Conservation (phyloP, 1,139 yeast species). For the Pichia inconspicua region DNA sequence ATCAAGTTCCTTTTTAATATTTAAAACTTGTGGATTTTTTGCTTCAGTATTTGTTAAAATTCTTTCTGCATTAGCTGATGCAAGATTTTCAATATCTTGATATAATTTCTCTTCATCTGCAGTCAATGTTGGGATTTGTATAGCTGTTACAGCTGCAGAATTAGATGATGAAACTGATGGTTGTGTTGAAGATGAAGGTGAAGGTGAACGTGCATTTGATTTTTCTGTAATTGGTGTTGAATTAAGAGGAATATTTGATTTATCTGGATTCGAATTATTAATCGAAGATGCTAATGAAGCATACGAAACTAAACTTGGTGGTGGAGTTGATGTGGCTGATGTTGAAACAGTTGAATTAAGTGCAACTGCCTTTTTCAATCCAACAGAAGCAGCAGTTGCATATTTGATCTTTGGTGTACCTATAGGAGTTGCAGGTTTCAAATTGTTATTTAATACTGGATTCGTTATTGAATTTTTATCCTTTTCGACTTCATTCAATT, state of each 20-base stretch:
- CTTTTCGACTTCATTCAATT: not conserved
- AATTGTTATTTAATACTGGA: conserved; percentile 11
- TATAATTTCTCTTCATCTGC: not conserved
- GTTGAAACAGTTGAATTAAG: not conserved
- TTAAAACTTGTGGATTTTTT: conserved; percentile 6
- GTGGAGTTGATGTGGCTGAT: conserved; percentile 9
- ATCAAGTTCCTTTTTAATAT: conserved; percentile 12
- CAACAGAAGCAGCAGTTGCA: conserved; percentile 26
- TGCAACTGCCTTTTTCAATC: conserved; percentile 11
- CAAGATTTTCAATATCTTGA: conserved; percentile 8
- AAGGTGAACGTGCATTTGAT: not conserved
- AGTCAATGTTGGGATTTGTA: not conserved
- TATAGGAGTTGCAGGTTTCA: conserved; percentile 24
- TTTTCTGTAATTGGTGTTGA: not conserved
- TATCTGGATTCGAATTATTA: not conserved
- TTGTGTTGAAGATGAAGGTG: conserved; percentile 1
- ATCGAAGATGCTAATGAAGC: conserved; percentile 10
- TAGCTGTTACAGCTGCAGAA: not conserved
- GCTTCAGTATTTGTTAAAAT: conserved; percentile 5
- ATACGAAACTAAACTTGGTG: conserved; percentile 5
- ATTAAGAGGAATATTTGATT: not conserved
- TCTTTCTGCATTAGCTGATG: conserved; percentile 8
- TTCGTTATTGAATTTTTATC: conserved; percentile 9
- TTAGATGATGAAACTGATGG: not conserved
- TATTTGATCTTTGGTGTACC: conserved; percentile 29